Conservation (phyloP, 768 basidiomycete species). For the Kondoa subrosea region DNA sequence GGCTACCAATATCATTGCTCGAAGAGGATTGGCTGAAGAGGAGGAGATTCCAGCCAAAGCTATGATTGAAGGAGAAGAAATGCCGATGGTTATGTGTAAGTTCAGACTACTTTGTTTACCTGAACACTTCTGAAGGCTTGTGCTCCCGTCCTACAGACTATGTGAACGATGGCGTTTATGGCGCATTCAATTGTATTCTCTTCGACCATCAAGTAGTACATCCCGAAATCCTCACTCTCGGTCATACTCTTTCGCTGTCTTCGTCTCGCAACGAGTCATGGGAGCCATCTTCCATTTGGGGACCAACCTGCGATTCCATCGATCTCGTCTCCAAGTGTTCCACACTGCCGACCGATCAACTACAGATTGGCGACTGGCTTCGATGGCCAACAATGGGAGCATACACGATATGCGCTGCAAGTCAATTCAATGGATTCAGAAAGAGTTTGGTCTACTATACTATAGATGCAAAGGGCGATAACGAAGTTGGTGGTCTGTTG, state of each 20-base stretch:
- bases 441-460: constrained; percentile 66
- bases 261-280: background rate
- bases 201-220: constrained; percentile 91
- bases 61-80: constrained; percentile 27
- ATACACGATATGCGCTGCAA: constrained; percentile 93
- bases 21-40: constrained; percentile 42
- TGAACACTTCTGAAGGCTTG: constrained; percentile 21
- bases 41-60: constrained; percentile 24
- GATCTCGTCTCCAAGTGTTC: constrained; percentile 60
- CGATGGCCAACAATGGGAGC: constrained; percentile 98
- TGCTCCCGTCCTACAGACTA: constrained; percentile 49
- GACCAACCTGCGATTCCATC: constrained; percentile 94
- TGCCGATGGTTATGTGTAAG: constrained; percentile 77
- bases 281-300: constrained; percentile 62
- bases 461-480: constrained; percentile 35
- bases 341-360: constrained; percentile 46
- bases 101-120: constrained; percentile 22
- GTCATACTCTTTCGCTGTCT: constrained; percentile 19
- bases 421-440: constrained; percentile 47
- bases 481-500: background rate
- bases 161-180: constrained; percentile 98
- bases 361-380: constrained; percentile 91
- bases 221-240: constrained; percentile 44
- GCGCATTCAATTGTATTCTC: constrained; percentile 87
- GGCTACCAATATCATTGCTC: constrained; percentile 82